Base-by-base conservation (phyloP, 2,329 filamentous ascomycete genomes). In the Aspergillus sojae region DNA sequence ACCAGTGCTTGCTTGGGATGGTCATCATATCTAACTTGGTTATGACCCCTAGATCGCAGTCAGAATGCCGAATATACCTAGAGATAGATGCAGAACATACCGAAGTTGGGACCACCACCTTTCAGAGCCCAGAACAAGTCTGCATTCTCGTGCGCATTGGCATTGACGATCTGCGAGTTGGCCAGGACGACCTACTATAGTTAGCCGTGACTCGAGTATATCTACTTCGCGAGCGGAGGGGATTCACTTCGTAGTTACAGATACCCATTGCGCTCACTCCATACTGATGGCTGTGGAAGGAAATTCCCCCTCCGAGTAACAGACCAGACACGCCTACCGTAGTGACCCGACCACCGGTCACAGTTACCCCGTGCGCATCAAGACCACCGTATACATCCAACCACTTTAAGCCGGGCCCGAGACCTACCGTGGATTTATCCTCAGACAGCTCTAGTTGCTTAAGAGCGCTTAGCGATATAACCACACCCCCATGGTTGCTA, bases 401-500 rank as follows among this genome's bases (percentile, higher is more conserved):
- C 81, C 83, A 86, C 11, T 77, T 73, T 30, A 76, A 75, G 1
- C 83, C 84, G 0, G 79, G 69, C 1, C 83, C 85, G 34, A 86
- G 74, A 9, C 72, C 74, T 9, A 80, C 78, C 4, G 72, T 77
- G 2, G 68, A 69, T 11, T 70, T 74, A 54, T 80, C 78, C 3
- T 67, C 56, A 21, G 71, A 73, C 14, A 81, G 66, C 0, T 62
- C 64, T 32, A 83, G 69, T 10, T 70, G 50, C 58, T 80, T 78
- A 11, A 86, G 73, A 4, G 69, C 67, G 10, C 73, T 77, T 12
- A 85, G 78, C 19, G 84, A 84, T 65, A 88, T 81, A 5, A 84
- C 72, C 1, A 84, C 76, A 0, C 84, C 84, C 16, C 67, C 67
- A 5, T 73, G 0, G 66, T 67, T 70, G 55, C 65, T 68, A 9